phyloP scores from a whole-genome alignment of 2,329 filamentous ascomycete species.

The Sclerotinia sclerotiorum region DNA sequence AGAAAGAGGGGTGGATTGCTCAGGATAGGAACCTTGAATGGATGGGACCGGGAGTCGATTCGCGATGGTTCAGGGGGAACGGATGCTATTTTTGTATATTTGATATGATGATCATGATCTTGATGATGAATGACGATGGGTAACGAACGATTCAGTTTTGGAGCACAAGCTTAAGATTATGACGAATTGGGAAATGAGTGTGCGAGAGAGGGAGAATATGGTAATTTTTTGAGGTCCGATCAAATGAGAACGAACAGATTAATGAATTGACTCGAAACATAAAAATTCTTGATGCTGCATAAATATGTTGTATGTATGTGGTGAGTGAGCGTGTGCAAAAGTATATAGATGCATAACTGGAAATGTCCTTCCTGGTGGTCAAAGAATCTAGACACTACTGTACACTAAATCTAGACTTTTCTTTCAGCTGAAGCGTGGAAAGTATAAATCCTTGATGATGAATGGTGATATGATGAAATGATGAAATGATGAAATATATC shows the following conservation, averaged over 20 bases:
- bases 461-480: too few relatives aligned
- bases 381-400: background rate
- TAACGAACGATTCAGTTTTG: constrained; percentile 4
- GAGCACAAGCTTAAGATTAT: background rate
- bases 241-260: background rate
- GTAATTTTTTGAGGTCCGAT: constrained; percentile 8
- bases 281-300: constrained; percentile 2
- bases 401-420: background rate
- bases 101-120: constrained; percentile 15
- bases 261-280: constrained; percentile 12
- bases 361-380: background rate
- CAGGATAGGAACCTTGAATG: background rate
- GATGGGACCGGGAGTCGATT: background rate
- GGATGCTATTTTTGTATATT: constrained; percentile 18
- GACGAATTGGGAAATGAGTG: background rate
- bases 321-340: background rate
- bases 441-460: background rate
- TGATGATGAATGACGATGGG: constrained; percentile 19
- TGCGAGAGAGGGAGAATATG: too few relatives aligned
- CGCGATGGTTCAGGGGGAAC: constrained; percentile 3
- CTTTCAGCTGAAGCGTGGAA: background rate
- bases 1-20: background rate
- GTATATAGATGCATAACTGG: background rate
- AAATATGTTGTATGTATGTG: background rate
- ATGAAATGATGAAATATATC: too few relatives aligned